Conservation (phyloP, 495 filamentous ascomycete species). For the Penicillium arizonense region DNA sequence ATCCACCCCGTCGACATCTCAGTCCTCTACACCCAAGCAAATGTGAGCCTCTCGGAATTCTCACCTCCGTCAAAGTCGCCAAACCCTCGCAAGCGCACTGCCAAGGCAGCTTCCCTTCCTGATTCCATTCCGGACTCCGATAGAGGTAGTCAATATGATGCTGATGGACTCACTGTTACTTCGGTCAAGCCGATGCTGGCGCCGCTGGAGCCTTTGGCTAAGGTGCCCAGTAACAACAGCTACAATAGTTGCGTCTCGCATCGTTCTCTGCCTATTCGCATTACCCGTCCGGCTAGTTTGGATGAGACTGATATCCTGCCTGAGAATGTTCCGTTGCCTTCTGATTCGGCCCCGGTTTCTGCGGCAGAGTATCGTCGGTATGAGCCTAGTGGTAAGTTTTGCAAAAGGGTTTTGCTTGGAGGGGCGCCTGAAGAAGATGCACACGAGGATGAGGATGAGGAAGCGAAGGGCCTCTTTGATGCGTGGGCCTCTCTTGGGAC, state of each 20-base stretch:
- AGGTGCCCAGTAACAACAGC: not conserved
- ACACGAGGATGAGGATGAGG: too few relatives aligned
- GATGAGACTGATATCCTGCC: not conserved
- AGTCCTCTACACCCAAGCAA: not conserved
- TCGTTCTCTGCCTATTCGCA: conserved; percentile 2
- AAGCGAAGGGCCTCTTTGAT: too few relatives aligned
- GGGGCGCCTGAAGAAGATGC: too few relatives aligned
- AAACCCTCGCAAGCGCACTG: conserved; percentile 24
- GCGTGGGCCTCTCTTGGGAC: too few relatives aligned
- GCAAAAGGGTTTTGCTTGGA: too few relatives aligned
- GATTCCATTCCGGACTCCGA: conserved; percentile 20
- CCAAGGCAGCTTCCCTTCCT: conserved; percentile 24
- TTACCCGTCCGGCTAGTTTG: conserved; percentile 9
- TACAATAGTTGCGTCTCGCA: not conserved
- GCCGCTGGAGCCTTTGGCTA: not conserved
- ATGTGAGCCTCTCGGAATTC: not conserved
- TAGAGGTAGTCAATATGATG: not conserved
- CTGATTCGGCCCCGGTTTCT: not conserved
- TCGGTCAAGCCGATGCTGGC: not conserved
- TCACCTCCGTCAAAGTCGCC: not conserved
- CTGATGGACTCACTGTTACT: not conserved
- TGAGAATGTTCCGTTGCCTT: not conserved
- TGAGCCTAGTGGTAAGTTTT: not conserved
- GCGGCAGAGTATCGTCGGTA: not conserved
- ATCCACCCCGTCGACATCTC: not conserved